Evolutionary conservation across 306 rosid genomes (phyloP), one percentile per base, ranked within the genome.

Genomic region (Pachyrhizus erosus): DNA sequence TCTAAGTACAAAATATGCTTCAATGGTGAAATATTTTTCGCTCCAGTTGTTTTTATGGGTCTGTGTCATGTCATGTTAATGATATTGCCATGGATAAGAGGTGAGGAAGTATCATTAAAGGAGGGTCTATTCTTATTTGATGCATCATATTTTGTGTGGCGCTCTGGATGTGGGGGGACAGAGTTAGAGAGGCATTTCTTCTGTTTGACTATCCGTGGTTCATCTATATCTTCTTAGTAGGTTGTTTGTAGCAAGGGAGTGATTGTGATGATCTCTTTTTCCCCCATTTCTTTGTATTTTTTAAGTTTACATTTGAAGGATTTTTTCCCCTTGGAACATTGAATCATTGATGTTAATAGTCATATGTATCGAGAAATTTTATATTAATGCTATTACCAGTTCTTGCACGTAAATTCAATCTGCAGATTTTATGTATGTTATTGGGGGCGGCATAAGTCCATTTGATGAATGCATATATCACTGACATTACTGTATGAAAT

Each of bases 21-120:
- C 79, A 72, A 82, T 79, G 89, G 89, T 86, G 92, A 90, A 86
- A 81, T 88, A 61, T 77, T 86, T 85, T 84, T 72, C 72, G 54
- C 85, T 87, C 83, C 84, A 86, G 90, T 91, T 87, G 91, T 89
- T 73, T 87, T 88, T 89, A 43, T 90, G 46, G 89, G 96, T 91
- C 87, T 78, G 86, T 83, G 91, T 91, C 88, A 84, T 84, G 89
- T 88, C 87, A 83, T 87, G 78, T 84, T 80, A 67, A 80, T 80
- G 67, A 79, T 92, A 90, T 85, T 84, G 87, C 87, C 68, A 64
- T 42, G 70, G 86, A 33, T 76, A 73, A 55, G 76, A 49, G 78
- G 39, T 20, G 83, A 74, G 82, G 82, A 18, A 55, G 87, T 66
- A 66, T 76, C 73, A 71, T 9, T 27, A 26, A 69, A 84, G 80